These are phyloP conservation scores for Vigna hirtella DNA, from an alignment of 306 rosid genomes.

Conservation along the genomic window DNA sequence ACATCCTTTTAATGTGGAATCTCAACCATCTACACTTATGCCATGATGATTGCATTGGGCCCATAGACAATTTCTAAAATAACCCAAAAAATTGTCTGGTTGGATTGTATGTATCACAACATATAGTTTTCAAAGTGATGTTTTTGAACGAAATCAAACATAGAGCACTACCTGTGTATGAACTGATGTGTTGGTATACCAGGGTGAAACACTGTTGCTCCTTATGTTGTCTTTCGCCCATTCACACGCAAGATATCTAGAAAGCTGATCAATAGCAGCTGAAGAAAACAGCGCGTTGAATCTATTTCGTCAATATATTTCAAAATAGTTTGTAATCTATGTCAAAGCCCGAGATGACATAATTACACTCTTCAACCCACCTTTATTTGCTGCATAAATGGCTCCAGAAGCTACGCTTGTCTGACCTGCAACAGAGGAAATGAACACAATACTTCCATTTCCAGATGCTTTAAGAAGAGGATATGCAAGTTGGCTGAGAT, in stretches of 20 bases:
- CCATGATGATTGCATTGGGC: no score
- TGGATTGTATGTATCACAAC: no score
- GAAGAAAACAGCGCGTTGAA: slow-evolving; percentile 38
- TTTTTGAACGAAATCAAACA: no score
- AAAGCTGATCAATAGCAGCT: slow-evolving; percentile 93
- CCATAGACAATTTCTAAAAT: no score
- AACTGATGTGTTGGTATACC: slow-evolving; percentile 78
- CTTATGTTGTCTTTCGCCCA: slow-evolving; percentile 96
- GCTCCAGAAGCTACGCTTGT: slow-evolving; percentile 55
- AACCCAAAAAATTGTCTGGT: no score
- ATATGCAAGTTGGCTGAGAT: slow-evolving; percentile 73
- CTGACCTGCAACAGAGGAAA: slow-evolving; percentile 75
- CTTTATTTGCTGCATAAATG: slow-evolving; percentile 79
- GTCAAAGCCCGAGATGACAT: slow-evolving; percentile 35
- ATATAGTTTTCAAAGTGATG: no score
- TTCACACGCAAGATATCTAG: slow-evolving; percentile 83
- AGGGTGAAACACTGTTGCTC: slow-evolving; percentile 82
- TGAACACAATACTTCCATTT: slow-evolving; percentile 83
- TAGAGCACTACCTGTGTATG: slow-evolving; percentile 58
- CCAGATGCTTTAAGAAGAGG: slow-evolving; percentile 86
- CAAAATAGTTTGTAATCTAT: not conserved
- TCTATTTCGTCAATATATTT: slow-evolving; percentile 25
- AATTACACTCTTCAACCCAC: slow-evolving; percentile 49
- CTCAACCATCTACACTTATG: no score
- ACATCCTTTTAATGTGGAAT: no score